phyloP scores from a whole-genome alignment of 2,329 filamentous ascomycete species.

The Colletotrichum simmondsii region DNA sequence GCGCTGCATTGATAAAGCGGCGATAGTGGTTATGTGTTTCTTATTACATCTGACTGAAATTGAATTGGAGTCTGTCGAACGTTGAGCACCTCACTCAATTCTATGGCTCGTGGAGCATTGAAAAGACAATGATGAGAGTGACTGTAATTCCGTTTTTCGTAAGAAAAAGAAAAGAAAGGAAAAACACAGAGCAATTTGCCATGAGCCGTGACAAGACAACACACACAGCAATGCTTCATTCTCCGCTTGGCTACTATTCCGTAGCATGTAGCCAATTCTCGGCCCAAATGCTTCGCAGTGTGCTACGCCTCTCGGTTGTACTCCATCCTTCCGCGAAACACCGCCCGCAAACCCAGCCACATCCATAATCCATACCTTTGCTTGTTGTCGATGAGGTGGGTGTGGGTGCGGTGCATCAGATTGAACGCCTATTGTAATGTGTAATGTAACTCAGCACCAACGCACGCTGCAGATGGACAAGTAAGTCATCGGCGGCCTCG shows the following conservation, averaged over 20 bases:
- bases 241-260: not conserved
- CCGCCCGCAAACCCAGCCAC: conserved; percentile 13
- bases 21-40: too few species aligned
- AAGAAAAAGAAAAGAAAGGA: rapidly evolving
- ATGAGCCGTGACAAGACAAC: not conserved
- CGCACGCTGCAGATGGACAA: not conserved
- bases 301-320: not conserved
- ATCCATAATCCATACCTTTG: not conserved
- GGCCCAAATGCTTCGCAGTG: not conserved
- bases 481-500: conserved; percentile 1
- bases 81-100: not conserved
- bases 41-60: not conserved
- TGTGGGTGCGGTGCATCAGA: not conserved
- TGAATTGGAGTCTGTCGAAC: not conserved
- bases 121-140: not conserved
- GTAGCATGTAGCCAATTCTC: not conserved
- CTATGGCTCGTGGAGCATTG: not conserved
- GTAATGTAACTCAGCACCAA: not conserved
- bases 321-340: not conserved
- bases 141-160: not conserved
- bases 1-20: too few species aligned
- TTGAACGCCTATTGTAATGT: not conserved
- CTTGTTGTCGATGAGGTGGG: not conserved
- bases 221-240: not conserved
- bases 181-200: not conserved